A percentile compares a stretch with the other conserved stretches of the same genome.
Evolutionary conservation across 768 basidiomycete species (phyloP).

Genomic region (Leccinum uliginosum): DNA sequence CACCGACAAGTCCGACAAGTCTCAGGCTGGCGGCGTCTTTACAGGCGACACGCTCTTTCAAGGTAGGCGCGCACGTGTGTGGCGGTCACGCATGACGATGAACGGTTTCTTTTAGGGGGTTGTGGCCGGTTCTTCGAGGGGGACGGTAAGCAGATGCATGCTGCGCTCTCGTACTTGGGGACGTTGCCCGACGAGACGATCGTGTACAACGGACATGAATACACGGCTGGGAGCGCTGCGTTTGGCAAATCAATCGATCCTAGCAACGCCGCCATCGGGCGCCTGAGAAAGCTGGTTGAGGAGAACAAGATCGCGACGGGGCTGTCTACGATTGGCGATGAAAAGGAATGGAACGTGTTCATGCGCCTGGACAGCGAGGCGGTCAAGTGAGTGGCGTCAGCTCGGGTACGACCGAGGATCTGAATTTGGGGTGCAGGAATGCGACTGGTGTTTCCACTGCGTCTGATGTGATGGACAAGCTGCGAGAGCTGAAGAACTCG

Average conservation of each 20-base stretch:
- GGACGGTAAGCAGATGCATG: slow-evolving; percentile 72
- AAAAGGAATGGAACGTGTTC: slow-evolving; percentile 94
- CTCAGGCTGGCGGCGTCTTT: slow-evolving; percentile 74
- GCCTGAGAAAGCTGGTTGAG: slow-evolving; percentile 54
- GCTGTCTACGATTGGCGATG: slow-evolving; percentile 84
- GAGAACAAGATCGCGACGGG: slow-evolving; percentile 69
- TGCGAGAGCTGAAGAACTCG: slow-evolving; percentile 83
- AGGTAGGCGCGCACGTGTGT: slow-evolving; percentile 16
- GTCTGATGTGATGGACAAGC: slow-evolving; percentile 62
- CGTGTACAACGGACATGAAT: slow-evolving; percentile 90
- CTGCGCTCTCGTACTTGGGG: slow-evolving; percentile 61
- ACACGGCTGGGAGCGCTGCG: slow-evolving; percentile 68
- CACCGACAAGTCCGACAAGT: slow-evolving; percentile 42
- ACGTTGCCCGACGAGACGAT: slow-evolving; percentile 75
- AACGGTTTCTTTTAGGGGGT: slow-evolving; percentile 46
- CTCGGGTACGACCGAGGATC: not conserved
- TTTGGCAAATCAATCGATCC: slow-evolving; percentile 68
- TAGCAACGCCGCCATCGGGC: slow-evolving; percentile 54
- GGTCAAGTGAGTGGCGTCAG: slow-evolving; percentile 49
- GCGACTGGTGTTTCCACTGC: slow-evolving; percentile 41
- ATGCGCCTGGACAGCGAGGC: slow-evolving; percentile 69
- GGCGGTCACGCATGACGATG: not conserved
- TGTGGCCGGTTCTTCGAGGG: slow-evolving; percentile 97
- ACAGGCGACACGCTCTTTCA: slow-evolving; percentile 92
- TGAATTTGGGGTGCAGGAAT: slow-evolving; percentile 36